These are phyloP conservation scores for Arctostaphylos glauca DNA, from an alignment of 148 eudicot species.

Conservation along the genomic window DNA sequence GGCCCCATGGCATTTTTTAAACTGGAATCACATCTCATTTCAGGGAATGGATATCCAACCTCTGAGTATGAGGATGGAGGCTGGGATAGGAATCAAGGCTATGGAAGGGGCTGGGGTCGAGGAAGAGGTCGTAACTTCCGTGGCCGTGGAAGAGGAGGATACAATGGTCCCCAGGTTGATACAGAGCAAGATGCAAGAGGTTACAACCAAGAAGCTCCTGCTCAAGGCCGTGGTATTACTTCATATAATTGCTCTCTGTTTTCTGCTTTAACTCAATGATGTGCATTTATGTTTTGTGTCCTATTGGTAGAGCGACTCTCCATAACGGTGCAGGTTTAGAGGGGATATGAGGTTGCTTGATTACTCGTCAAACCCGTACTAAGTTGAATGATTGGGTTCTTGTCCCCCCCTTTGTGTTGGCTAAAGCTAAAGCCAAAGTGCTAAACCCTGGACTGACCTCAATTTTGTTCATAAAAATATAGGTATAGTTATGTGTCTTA, in stretches of 20 bases:
- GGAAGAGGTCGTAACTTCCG: slow-evolving; percentile 75
- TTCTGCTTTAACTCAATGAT: neutral
- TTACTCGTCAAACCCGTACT: neutral
- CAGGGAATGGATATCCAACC: slow-evolving; percentile 69
- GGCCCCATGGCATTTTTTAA: neutral
- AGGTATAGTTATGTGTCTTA: too few species aligned
- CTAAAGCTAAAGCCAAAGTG: too few species aligned
- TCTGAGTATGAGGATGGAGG: slow-evolving; percentile 82
- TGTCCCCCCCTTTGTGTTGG: neutral
- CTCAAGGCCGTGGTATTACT: slow-evolving; percentile 46
- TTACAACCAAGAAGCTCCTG: slow-evolving; percentile 52
- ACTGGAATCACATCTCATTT: neutral
- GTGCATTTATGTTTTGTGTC: neutral
- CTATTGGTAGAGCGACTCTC: neutral
- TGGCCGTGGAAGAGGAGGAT: slow-evolving; percentile 76
- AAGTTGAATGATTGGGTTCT: neutral
- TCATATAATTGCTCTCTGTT: neutral
- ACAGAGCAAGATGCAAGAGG: slow-evolving; percentile 53
- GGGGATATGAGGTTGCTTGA: neutral
- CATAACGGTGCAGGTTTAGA: neutral
- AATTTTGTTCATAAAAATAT: too few species aligned
- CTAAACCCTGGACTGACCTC: too few species aligned
- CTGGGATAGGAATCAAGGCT: slow-evolving; percentile 67
- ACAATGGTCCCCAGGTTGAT: slow-evolving; percentile 53
- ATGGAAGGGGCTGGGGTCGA: slow-evolving; percentile 70